Conservation (phyloP, 306 rosid genomes). For the Carpinus viminea region DNA sequence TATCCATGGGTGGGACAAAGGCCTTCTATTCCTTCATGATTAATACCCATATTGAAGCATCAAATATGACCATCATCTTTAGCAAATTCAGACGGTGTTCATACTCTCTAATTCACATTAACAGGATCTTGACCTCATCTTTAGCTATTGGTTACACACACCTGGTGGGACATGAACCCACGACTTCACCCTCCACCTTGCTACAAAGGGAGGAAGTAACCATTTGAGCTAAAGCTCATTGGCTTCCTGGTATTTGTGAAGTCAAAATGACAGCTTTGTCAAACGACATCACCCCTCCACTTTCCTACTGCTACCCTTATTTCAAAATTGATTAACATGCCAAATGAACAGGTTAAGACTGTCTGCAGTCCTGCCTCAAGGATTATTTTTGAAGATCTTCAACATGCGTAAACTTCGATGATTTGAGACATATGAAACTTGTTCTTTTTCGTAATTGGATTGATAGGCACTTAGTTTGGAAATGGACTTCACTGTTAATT, state of each 20-base stretch:
- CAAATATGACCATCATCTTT: neutral
- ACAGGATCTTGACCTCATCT: neutral
- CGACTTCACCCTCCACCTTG: too few relatives aligned
- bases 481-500: neutral
- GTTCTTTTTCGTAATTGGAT: neutral
- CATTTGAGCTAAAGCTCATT: too few relatives aligned
- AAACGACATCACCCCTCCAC: too few relatives aligned
- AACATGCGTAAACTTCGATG: neutral
- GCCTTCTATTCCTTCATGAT: conserved; percentile 5
- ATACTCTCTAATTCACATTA: neutral
- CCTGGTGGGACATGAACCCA: too few relatives aligned
- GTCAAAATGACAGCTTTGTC: neutral
- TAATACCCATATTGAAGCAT: neutral
- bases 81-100: neutral
- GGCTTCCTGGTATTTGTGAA: neutral
- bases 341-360: neutral
- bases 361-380: neutral
- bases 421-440: neutral
- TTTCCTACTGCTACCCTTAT: neutral
- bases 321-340: neutral
- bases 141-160: neutral
- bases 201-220: too few relatives aligned
- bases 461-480: neutral
- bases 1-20: neutral
- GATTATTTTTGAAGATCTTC: neutral